phyloP scores from a whole-genome alignment of 345 rosid genomes.

The Populus deltoides region DNA sequence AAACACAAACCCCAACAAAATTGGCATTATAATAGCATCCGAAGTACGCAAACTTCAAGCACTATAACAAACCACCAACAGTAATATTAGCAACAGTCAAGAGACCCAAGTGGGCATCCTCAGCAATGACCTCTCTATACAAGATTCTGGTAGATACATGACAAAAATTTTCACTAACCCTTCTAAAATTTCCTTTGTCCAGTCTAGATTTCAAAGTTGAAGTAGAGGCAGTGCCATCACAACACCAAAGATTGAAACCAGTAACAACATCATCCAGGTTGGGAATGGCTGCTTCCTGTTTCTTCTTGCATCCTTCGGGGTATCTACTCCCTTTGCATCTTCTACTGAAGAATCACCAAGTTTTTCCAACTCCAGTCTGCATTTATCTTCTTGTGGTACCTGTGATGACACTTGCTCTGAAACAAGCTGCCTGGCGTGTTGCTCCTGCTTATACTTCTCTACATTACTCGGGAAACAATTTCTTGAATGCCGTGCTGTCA shows the following conservation, averaged over 20 bases:
- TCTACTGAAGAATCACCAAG: slow-evolving; percentile 34
- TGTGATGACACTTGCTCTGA: slow-evolving; percentile 40
- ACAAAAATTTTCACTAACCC: slow-evolving; percentile 20
- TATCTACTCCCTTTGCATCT: slow-evolving; percentile 33
- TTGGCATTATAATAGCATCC: neutral
- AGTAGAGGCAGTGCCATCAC: slow-evolving; percentile 98
- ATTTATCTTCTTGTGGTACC: slow-evolving; percentile 39
- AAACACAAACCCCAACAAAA: neutral
- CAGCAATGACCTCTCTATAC: slow-evolving; percentile 28
- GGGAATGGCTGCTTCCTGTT: slow-evolving; percentile 69
- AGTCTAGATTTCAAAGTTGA: slow-evolving; percentile 55
- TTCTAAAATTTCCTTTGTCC: slow-evolving; percentile 14
- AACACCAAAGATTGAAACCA: slow-evolving; percentile 79
- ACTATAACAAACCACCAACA: slow-evolving; percentile 10
- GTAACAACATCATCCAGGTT: slow-evolving; percentile 78
- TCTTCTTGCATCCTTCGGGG: slow-evolving; percentile 30
- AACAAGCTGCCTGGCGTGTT: slow-evolving; percentile 16
- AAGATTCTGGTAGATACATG: slow-evolving; percentile 18
- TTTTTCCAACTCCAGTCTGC: slow-evolving; percentile 32
- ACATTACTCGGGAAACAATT: slow-evolving; percentile 91
- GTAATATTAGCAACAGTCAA: slow-evolving; percentile 21
- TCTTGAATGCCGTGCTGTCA: slow-evolving; percentile 77
- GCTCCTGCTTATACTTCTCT: slow-evolving; percentile 70
- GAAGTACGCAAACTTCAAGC: slow-evolving; percentile 9
- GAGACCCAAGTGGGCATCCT: slow-evolving; percentile 12